Evolutionary conservation across 2,329 filamentous ascomycete genomes (phyloP).

Genomic region (Aspergillus persii): DNA sequence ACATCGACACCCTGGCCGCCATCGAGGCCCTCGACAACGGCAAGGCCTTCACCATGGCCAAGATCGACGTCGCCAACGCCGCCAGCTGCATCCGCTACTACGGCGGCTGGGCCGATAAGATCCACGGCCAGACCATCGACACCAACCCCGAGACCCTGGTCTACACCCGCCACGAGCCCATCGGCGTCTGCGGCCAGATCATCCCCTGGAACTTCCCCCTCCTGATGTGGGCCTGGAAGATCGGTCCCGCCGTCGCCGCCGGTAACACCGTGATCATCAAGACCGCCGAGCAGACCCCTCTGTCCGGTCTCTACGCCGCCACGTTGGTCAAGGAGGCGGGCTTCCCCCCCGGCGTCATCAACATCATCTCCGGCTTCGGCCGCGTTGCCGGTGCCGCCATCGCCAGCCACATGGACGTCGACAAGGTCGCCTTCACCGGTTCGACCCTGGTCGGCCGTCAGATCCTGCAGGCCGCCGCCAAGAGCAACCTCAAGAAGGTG

Average conservation of each 20-base stretch:
- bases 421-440: slow-evolving; percentile 64
- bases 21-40: slow-evolving; percentile 72
- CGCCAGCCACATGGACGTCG: slow-evolving; percentile 61
- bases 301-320: slow-evolving; percentile 61
- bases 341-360: slow-evolving; percentile 61
- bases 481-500: slow-evolving; percentile 64
- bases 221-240: slow-evolving; percentile 13
- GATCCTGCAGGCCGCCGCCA: slow-evolving; percentile 61
- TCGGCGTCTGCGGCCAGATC: slow-evolving; percentile 81
- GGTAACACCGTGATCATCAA: slow-evolving; percentile 9
- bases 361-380: slow-evolving; percentile 71
- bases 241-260: slow-evolving; percentile 9
- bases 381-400: slow-evolving; percentile 71
- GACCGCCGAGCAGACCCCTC: slow-evolving; percentile 53
- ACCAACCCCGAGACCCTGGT: slow-evolving; percentile 75
- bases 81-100: slow-evolving; percentile 79
- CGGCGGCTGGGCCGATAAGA: slow-evolving; percentile 93
- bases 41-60: slow-evolving; percentile 48
- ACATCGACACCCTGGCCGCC: slow-evolving; percentile 70
- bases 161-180: slow-evolving; percentile 78
- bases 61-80: slow-evolving; percentile 69
- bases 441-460: slow-evolving; percentile 60
- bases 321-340: slow-evolving; percentile 58
- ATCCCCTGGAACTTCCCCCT: slow-evolving; percentile 89
- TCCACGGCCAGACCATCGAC: slow-evolving; percentile 83